Percentiles rank a stretch among this genome's conserved stretches.
Conservation (phyloP, 1,139 yeast species). For the Martiniozyma asiatica region DNA sequence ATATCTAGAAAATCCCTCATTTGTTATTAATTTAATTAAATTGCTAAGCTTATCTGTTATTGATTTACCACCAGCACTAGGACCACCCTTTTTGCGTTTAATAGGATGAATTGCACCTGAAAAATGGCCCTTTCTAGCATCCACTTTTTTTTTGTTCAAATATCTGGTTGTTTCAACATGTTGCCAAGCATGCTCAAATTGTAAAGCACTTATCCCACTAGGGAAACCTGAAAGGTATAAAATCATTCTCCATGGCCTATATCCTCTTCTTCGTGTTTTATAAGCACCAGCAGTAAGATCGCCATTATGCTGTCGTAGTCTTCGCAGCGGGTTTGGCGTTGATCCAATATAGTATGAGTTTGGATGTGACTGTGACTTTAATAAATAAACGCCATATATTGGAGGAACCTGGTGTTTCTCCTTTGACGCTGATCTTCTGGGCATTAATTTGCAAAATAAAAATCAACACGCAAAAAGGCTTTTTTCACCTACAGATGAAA, state of each 20-base stretch:
- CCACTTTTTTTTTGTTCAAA: conserved; percentile 14
- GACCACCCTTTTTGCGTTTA: conserved; percentile 1
- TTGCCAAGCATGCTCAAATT: conserved; percentile 71
- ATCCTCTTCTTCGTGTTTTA: conserved; percentile 41
- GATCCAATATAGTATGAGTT: conserved; percentile 63
- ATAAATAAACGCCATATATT: conserved; percentile 56
- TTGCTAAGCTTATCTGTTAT: conserved; percentile 42
- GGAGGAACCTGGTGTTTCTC: too few relatives aligned
- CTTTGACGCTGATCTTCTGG: too few relatives aligned
- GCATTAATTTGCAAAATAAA: too few relatives aligned
- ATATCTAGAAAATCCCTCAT: conserved; percentile 32
- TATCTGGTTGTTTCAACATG: conserved; percentile 55
- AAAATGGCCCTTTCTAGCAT: too few relatives aligned
- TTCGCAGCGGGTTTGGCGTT: conserved; percentile 57
- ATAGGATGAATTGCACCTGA: too few relatives aligned
- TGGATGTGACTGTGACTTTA: conserved; percentile 45
- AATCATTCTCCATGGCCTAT: conserved; percentile 66
- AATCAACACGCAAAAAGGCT: too few relatives aligned
- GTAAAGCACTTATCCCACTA: conserved; percentile 56
- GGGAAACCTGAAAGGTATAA: conserved; percentile 60
- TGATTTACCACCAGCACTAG: conserved; percentile 23
- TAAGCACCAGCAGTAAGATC: conserved; percentile 58
- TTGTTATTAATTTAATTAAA: conserved; percentile 32
- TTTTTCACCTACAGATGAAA: too few relatives aligned
- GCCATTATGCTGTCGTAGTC: conserved; percentile 74